Percentiles rank a stretch among this genome's conserved stretches.
These are phyloP conservation scores for Saksenaea oblongispora DNA, from an alignment of 371 early-diverging fungal species.

Conservation along the genomic window DNA sequence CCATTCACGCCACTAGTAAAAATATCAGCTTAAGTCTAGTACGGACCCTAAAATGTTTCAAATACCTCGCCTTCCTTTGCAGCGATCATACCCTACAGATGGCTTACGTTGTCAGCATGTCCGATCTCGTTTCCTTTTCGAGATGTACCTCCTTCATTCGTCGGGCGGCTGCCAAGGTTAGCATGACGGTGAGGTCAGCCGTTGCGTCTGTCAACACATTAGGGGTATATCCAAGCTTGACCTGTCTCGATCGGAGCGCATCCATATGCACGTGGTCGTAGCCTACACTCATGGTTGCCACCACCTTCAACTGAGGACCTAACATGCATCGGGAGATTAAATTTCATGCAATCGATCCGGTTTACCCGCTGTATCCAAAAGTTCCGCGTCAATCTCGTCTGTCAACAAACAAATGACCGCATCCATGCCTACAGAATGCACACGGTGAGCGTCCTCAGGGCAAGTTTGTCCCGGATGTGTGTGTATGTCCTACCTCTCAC, in stretches of 20 bases:
- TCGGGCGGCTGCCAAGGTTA: constrained; percentile 75
- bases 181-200: constrained; percentile 79
- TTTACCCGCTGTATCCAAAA: constrained; percentile 61
- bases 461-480: neutral
- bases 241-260: constrained; percentile 45
- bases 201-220: constrained; percentile 89
- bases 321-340: constrained; percentile 5
- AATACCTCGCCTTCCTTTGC: constrained; percentile 54
- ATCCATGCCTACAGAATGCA: constrained; percentile 39
- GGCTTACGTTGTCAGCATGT: neutral
- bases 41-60: neutral
- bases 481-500: constrained; percentile 20
- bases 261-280: constrained; percentile 75
- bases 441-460: neutral
- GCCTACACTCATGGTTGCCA: constrained; percentile 78
- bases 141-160: constrained; percentile 59
- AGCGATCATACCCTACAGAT: constrained; percentile 43
- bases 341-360: neutral
- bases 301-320: constrained; percentile 55
- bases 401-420: constrained; percentile 69
- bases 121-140: neutral
- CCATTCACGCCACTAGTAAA: constrained; percentile 61
- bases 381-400: constrained; percentile 69
- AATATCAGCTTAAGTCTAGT: neutral
- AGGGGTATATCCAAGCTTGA: constrained; percentile 84